Base-by-base conservation (phyloP, 345 rosid genomes). In the Citropsis articulata region DNA sequence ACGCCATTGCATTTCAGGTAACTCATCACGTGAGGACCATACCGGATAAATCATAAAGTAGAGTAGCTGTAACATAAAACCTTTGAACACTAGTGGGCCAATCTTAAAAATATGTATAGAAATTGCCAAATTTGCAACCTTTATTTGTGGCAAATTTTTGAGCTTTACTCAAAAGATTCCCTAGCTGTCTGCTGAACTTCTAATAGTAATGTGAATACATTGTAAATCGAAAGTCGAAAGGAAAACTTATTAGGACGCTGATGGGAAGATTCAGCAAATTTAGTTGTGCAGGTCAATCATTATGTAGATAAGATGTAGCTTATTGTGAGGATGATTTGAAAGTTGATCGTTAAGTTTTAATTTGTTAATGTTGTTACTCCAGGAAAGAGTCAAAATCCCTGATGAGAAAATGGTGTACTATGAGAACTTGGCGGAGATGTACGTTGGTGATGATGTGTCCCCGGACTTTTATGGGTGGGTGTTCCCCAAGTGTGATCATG, bases 381-480 rank as follows among this genome's bases (percentile, higher is more conserved):
- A 94, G 98, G 98, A 93, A 83, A 90, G 98, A 73, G 90, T 93
- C 64, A 89, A 80, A 56, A 94, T 94, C 73, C 94, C 97, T 0
- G 90, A 89, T 48, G 98, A 94, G 0, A 94, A 91, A 78, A 94
- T 93, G 98, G 88, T 83, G 18, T 93, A 94, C 90, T 93, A 94
- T 60, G 93, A 94, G 83, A 83, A 94, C 78, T 81, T 93, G 55
- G 97, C 98, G 14, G 98, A 94, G 85, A 94, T 93, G 97, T 94
- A 94, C 74, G 98, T 94, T 0, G 98, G 98, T 3, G 98, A 93
- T 28, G 98, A 94, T 78, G 98, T 94, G 38, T 94, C 98, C 0
- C 98, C 98, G 0, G 98, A 94, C 83, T 93, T 94, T 78, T 94
- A 94, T 45, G 97, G 98, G 1, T 94, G 98, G 97, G 98, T 94